phyloP scores from a whole-genome alignment of 352 stramenopile species.

The Globisporangium viniferum region DNA sequence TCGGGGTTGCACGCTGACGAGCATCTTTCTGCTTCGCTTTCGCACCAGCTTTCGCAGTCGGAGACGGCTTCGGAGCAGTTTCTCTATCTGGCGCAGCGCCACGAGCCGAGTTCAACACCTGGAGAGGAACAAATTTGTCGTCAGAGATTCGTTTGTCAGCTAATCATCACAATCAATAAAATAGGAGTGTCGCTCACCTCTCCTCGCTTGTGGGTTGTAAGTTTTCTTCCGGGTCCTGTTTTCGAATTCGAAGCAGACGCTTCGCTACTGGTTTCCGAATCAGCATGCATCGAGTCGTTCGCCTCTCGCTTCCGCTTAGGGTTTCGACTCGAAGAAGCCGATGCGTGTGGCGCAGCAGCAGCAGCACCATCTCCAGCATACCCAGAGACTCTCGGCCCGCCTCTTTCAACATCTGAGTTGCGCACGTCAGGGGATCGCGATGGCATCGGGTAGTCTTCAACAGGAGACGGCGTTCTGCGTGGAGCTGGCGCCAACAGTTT shows the following conservation, averaged over 20 bases:
- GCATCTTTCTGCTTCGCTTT: conserved; percentile 15
- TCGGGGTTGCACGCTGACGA: neutral
- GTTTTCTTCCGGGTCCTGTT: neutral
- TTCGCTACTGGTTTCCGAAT: conserved; percentile 17
- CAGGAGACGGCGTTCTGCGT: neutral
- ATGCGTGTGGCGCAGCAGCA: neutral
- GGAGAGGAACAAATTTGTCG: neutral
- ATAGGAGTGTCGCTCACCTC: neutral
- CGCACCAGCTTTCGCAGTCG: conserved; percentile 15
- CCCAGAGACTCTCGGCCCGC: neutral
- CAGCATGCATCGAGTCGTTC: neutral
- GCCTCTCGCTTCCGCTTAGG: conserved; percentile 32
- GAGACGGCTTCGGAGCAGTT: conserved; percentile 17
- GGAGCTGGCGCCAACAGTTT: neutral
- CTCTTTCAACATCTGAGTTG: neutral
- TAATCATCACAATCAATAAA: neutral
- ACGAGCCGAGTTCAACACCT: neutral
- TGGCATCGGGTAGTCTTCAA: neutral
- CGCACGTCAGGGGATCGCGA: neutral
- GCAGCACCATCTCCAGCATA: neutral
- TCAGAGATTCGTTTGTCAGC: neutral
- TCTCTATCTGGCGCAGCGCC: neutral
- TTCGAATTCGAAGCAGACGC: conserved; percentile 4
- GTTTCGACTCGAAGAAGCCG: neutral
- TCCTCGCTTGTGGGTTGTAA: neutral